Evolutionary conservation across 345 rosid species (phyloP), one percentile per base, ranked within the genome.

Genomic region (Turnera subulata): DNA sequence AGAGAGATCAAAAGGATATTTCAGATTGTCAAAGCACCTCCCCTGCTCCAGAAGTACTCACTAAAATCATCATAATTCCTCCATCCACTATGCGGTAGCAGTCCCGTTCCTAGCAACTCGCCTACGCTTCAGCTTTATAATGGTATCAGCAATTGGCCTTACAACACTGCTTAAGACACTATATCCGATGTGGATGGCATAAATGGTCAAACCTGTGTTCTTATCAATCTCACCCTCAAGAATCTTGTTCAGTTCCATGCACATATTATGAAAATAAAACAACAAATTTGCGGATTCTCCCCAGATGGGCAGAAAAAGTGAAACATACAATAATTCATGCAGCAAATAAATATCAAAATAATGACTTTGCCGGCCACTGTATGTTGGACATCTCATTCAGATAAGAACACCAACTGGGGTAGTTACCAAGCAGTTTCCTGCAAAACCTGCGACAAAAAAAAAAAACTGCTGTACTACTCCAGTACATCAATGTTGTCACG

Each of bases 21-120:
- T 92, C 59, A 92, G 70, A 58, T 82, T 89, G 61, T 80, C 72
- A 58, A 92, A 86, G 39, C 95, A 91, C 77, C 96, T 80, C 78
- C n/a, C n/a, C 62, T 86, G 11, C 84, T 84, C 98, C 98, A 92
- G 61, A 92, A 92, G 58, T 92, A 92, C 89, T 92, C 98, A 22
- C 89, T 92, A 46, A 92, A 60, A 62, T 92, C 98, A 45, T 89
- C 98, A 51, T 92, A 92, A 45, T 92, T 89, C 76, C 98, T 72
- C 98, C 98, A 92, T 2, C 89, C 89, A 16, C 75, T 63, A 50
- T 92, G 98, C 5, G 98, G 98, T 14, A n/a, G 83, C 84, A 19
- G 97, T 86, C 66, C 98, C 98, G 44, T 91, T 78, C 61, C 74
- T 67, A n/a, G n/a, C n/a, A n/a, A 55, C 98, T 85, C 50, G 65